Conservation (phyloP, 495 filamentous ascomycete species). For the Evansstolkia leycettana region DNA sequence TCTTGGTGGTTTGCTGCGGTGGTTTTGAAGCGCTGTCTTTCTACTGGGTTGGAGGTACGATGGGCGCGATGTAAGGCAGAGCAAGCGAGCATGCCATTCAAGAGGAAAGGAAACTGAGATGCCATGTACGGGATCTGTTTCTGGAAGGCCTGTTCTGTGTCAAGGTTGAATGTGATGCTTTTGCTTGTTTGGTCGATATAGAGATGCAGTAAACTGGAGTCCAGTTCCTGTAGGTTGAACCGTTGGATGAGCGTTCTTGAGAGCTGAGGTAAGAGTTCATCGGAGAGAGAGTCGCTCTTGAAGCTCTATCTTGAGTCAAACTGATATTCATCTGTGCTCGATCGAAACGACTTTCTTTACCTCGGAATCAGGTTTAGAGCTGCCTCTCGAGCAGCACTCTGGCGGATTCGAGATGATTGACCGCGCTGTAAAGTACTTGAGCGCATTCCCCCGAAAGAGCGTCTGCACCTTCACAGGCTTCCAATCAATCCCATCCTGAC, state of each 20-base stretch:
- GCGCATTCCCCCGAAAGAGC: conserved; percentile 17
- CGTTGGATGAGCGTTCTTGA: background rate
- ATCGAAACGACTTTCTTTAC: too few relatives aligned
- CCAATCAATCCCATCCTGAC: conserved; percentile 5
- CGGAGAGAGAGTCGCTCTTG: too few relatives aligned
- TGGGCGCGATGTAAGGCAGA: conserved; percentile 13
- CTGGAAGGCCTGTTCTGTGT: conserved; percentile 10
- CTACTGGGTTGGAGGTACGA: too few relatives aligned
- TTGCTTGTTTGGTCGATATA: conserved; percentile 11
- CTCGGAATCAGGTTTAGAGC: too few relatives aligned
- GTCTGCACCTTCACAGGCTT: conserved; percentile 11
- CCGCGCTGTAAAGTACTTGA: conserved; percentile 20
- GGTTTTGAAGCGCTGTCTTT: too few relatives aligned
- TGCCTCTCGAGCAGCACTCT: too few relatives aligned
- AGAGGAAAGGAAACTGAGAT: conserved; percentile 12
- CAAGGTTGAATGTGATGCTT: conserved; percentile 4
- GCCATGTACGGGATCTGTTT: conserved; percentile 13
- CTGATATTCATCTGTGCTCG: too few relatives aligned
- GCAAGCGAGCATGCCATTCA: conserved; percentile 25
- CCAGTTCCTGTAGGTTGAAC: conserved; percentile 5
- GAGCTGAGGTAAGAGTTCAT: background rate
- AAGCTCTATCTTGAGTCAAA: too few relatives aligned
- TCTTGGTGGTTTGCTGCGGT: conserved; percentile 13
- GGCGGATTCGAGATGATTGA: conserved; percentile 3
- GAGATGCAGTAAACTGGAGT: conserved; percentile 7